Evolutionary conservation across 306 rosid species (phyloP).

Genomic region (Citrullus amarus): DNA sequence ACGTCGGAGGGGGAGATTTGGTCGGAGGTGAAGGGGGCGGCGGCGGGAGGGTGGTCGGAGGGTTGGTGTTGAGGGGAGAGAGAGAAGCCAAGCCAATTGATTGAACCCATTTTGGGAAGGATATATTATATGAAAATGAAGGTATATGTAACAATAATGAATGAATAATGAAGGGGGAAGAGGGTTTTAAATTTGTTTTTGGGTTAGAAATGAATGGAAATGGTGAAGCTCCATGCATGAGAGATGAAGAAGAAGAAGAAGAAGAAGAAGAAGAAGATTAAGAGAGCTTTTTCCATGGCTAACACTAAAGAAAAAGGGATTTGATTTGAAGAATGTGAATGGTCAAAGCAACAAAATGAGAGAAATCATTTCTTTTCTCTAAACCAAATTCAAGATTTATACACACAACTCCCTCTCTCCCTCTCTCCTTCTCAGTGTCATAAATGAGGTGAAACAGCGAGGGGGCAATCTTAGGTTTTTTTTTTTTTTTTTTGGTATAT

Average conservation of each 20-base stretch:
- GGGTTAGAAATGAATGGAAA: background rate
- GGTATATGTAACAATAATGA: too few relatives aligned
- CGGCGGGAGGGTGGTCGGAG: conserved; percentile 15
- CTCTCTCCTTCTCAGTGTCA: background rate
- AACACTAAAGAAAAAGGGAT: background rate
- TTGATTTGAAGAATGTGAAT: background rate
- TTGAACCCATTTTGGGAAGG: conserved; percentile 40
- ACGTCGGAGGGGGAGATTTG: conserved; percentile 41
- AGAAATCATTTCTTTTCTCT: background rate
- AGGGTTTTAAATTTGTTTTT: background rate
- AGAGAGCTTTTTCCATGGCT: background rate
- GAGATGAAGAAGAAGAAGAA: background rate
- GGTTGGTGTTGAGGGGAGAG: conserved; percentile 55
- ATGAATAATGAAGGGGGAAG: too few relatives aligned
- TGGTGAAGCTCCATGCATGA: background rate
- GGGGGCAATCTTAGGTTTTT: background rate
- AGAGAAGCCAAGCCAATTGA: conserved; percentile 90
- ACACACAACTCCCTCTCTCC: background rate
- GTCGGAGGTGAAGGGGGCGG: conserved; percentile 32
- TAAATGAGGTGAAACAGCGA: background rate
- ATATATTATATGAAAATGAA: background rate
- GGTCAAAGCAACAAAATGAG: background rate
- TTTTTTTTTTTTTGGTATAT: background rate
- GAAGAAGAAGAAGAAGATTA: background rate
- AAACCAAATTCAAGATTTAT: background rate